Base-by-base conservation (phyloP, 2,329 filamentous ascomycete genomes). In the Leptographium wingfieldii region DNA sequence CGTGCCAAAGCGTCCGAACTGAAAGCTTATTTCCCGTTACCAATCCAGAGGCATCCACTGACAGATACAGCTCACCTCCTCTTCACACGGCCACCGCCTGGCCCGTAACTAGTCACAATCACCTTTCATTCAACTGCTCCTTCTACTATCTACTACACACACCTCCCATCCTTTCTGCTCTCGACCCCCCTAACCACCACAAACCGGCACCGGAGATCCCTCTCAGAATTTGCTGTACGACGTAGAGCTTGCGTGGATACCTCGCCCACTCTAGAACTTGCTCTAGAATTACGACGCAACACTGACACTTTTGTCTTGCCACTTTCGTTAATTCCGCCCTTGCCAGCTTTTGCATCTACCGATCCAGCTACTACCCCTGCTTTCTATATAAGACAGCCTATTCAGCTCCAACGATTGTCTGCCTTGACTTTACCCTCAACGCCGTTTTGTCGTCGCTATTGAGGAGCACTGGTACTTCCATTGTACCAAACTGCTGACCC, bases 391-490 rank as follows among this genome's bases (percentile, higher is more conserved):
- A 57, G 19, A 29, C 54, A 5, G 29, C 19, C 31, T 14, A 14
- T 11, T 56, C 43, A 27, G 16, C 3, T 53, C 46, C 25, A 56
- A 9, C 10, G 27, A 25, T 38, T 56, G 6, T n/a, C 29, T 56
- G 38, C 53, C 54, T 61, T 59, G 52, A 52, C 40, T n/a, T 55
- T 35, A 43, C 55, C 22, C 56, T 52, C 61, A 31, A 60, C 60
- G 65, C 66, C 66, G 65, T 67, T 70, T 70, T 71, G 70, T 64
- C 56, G 68, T 70, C 68, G 69, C 66, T 72, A 72, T 68, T 71
- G 64, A 72, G 68, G 70, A 69, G 67, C 64, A 58, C 56, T 51
- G 67, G 69, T 67, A 68, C 68, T 56, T 66, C 67, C 60, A 55
- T 61, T 62, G 67, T 70, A 64, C 67, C 69, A 14, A 46, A 38